These are phyloP conservation scores for Starmerella roubikii DNA, from an alignment of 805 yeast species.

Conservation along the genomic window DNA sequence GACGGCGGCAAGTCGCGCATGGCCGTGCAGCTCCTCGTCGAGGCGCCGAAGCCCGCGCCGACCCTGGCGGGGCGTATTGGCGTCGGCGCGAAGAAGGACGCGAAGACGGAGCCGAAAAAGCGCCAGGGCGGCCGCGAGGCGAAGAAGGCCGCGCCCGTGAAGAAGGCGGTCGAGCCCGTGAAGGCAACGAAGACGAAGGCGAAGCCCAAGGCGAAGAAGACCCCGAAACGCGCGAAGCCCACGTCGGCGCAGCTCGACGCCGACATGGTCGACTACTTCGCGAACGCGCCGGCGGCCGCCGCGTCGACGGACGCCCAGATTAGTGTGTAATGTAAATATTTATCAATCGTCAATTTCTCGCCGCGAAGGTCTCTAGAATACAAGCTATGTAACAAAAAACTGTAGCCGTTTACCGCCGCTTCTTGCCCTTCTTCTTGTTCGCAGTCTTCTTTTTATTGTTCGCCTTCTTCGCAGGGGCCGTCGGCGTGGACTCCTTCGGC, in stretches of 20 bases:
- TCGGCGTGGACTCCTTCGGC: background rate
- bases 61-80: constrained; percentile 18
- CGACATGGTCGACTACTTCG: constrained; percentile 92
- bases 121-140: constrained; percentile 5
- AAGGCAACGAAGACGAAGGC: constrained; percentile 14
- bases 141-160: constrained; percentile 7
- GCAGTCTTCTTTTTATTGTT: background rate
- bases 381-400: background rate
- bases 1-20: constrained; percentile 72
- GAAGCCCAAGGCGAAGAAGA: constrained; percentile 16
- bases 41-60: constrained; percentile 23
- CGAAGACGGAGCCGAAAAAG: constrained; percentile 3
- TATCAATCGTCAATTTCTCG: too few relatives aligned
- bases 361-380: too few relatives aligned
- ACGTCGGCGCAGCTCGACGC: constrained; percentile 89
- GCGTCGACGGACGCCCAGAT: too few relatives aligned
- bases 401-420: background rate
- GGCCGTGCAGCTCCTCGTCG: constrained; percentile 69
- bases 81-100: constrained; percentile 1
- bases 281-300: too few relatives aligned
- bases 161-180: constrained; percentile 7
- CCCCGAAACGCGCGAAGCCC: constrained; percentile 40
- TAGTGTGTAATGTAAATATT: too few relatives aligned
- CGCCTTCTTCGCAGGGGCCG: background rate
- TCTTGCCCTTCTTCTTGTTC: constrained; percentile 3